These are phyloP conservation scores for Trametes meyenii DNA, from an alignment of 768 basidiomycete genomes.

Conservation along the genomic window DNA sequence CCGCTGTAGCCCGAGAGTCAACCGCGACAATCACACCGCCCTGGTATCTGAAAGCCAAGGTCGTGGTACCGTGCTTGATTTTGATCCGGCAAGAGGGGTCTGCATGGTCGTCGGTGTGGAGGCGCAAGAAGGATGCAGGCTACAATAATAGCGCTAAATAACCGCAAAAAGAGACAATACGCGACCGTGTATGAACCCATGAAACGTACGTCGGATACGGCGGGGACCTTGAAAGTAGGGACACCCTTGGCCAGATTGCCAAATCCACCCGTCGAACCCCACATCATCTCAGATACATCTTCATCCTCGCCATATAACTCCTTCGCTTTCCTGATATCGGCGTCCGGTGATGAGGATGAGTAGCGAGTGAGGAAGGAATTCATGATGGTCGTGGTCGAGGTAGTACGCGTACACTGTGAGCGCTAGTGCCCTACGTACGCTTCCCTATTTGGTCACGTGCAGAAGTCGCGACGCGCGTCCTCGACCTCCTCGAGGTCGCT, in stretches of 20 bases:
- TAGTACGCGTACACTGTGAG: constrained; percentile 23
- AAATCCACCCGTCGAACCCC: constrained; percentile 86
- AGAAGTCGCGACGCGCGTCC: constrained; percentile 19
- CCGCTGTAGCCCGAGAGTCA: constrained; percentile 97
- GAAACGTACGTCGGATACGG: constrained; percentile 71
- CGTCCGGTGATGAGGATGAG: constrained; percentile 54
- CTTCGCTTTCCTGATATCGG: constrained; percentile 53
- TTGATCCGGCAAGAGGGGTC: constrained; percentile 96
- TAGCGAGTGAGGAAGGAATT: constrained; percentile 70
- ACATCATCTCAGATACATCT: constrained; percentile 65
- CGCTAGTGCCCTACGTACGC: constrained; percentile 12
- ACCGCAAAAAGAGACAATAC: too few relatives aligned
- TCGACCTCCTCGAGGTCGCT: too few relatives aligned
- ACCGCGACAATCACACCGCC: constrained; percentile 99
- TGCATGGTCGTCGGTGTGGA: constrained; percentile 95
- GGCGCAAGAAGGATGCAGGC: constrained; percentile 88
- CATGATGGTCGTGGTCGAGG: constrained; percentile 53
- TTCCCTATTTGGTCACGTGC: constrained; percentile 13
- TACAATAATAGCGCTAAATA: constrained; percentile 34
- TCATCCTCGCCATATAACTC: constrained; percentile 59
- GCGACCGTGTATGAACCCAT: background rate
- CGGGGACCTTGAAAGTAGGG: constrained; percentile 72
- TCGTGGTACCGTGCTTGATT: constrained; percentile 98
- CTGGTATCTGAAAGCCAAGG: constrained; percentile 93
- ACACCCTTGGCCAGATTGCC: constrained; percentile 72